Conservation (phyloP, 805 yeast species). For the Wickerhamiella azyma region DNA sequence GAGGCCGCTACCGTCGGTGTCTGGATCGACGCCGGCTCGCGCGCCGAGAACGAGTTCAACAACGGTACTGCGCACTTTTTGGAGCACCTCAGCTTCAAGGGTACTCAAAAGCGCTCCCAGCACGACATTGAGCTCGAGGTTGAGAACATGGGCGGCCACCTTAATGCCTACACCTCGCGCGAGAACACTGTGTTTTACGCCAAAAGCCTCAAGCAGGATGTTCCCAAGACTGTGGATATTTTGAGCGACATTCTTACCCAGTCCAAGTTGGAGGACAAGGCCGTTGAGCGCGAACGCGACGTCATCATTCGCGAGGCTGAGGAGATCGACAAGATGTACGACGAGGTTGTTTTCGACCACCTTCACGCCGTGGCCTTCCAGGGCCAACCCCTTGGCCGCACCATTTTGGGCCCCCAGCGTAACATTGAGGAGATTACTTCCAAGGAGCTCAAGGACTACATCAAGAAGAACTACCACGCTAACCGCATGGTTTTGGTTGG, state of each 20-base stretch:
- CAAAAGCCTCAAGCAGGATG: conserved; percentile 65
- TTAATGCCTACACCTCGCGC: conserved; percentile 96
- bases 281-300: conserved; percentile 91
- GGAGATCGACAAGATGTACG: conserved; percentile 96
- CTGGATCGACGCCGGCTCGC: conserved; percentile 96
- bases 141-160: conserved; percentile 91
- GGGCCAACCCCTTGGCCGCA: conserved; percentile 88
- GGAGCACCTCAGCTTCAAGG: conserved; percentile 94
- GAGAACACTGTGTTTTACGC: conserved; percentile 97
- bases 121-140: conserved; percentile 77
- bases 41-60: conserved; percentile 74
- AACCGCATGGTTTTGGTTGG: conserved; percentile 98
- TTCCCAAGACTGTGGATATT: conserved; percentile 76
- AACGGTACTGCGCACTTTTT: conserved; percentile 97
- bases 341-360: conserved; percentile 95
- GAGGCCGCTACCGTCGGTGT: conserved; percentile 95
- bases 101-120: conserved; percentile 73
- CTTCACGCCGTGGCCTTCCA: conserved; percentile 83
- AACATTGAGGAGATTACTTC: conserved; percentile 70
- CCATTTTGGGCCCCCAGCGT: conserved; percentile 87
- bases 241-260: conserved; percentile 78
- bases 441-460: conserved; percentile 65
- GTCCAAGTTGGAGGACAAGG: conserved; percentile 65
- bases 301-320: conserved; percentile 94
- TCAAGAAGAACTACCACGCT: conserved; percentile 76